phyloP scores from a whole-genome alignment of 2,329 filamentous ascomycete genomes.

The Talaromyces marneffei region DNA sequence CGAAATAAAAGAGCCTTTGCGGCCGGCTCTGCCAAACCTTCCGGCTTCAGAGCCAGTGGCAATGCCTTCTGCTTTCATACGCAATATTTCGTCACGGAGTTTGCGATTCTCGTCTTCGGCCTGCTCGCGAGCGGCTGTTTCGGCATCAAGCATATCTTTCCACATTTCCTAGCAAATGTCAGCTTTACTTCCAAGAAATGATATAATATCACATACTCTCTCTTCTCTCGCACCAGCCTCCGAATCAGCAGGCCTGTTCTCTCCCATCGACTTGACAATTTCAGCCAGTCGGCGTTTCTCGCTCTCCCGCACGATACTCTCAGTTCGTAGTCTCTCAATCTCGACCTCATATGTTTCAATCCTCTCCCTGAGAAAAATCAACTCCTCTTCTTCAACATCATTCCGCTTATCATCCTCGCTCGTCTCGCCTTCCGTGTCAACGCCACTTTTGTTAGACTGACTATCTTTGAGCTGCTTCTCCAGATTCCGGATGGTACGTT shows the following conservation, averaged over 20 bases:
- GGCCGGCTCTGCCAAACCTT: conserved; percentile 29
- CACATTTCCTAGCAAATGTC: conserved; percentile 63
- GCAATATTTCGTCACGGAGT: conserved; percentile 76
- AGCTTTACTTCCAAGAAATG: conserved; percentile 7
- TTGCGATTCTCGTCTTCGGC: conserved; percentile 81
- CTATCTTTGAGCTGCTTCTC: conserved; percentile 68
- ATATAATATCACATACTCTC: conserved; percentile 32
- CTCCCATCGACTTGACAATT: conserved; percentile 62
- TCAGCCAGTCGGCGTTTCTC: conserved; percentile 85
- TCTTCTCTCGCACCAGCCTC: conserved; percentile 46
- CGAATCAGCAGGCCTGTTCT: conserved; percentile 45
- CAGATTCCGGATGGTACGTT: conserved; percentile 75
- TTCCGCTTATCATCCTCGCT: conserved; percentile 45
- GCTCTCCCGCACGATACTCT: conserved; percentile 70
- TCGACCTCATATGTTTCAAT: conserved; percentile 78
- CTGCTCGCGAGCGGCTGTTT: conserved; percentile 82
- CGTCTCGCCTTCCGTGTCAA: conserved; percentile 37
- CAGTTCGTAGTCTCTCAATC: conserved; percentile 73
- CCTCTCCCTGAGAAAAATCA: conserved; percentile 75
- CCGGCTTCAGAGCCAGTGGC: conserved; percentile 24
- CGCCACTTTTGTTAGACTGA: conserved; percentile 40
- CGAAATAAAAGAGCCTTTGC: conserved; percentile 34
- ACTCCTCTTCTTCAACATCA: conserved; percentile 66
- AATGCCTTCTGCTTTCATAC: conserved; percentile 48
- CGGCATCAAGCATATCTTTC: conserved; percentile 90